Conservation (phyloP, 805 yeast genomes). For the Cyberlindnera saturnus region DNA sequence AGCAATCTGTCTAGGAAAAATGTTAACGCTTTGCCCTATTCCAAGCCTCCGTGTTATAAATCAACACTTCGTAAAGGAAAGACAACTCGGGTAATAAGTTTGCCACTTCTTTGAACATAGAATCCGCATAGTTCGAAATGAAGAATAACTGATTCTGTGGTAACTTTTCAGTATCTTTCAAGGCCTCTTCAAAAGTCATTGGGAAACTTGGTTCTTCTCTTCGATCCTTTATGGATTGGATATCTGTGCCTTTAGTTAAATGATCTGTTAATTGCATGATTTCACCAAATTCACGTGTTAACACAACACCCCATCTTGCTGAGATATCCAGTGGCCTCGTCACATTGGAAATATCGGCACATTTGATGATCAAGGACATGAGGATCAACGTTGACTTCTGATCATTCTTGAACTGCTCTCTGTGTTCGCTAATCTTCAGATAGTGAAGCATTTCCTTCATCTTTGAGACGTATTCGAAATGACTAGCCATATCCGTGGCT, state of each 20-base stretch:
- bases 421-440: constrained; percentile 5
- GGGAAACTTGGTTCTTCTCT: constrained; percentile 29
- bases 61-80: constrained; percentile 49
- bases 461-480: constrained; percentile 59
- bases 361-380: constrained; percentile 70
- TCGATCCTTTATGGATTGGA: constrained; percentile 16
- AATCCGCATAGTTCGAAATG: constrained; percentile 74
- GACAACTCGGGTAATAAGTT: constrained; percentile 53
- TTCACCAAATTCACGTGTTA: constrained; percentile 72
- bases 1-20: too few relatives aligned
- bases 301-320: constrained; percentile 80
- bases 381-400: constrained; percentile 36
- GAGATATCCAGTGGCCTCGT: constrained; percentile 72
- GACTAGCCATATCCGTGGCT: constrained; percentile 93
- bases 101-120: constrained; percentile 62
- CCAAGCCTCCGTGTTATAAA: constrained; percentile 56
- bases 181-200: constrained; percentile 34
- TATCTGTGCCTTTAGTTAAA: constrained; percentile 19
- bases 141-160: constrained; percentile 77
- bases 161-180: constrained; percentile 41
- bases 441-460: constrained; percentile 31
- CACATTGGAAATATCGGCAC: constrained; percentile 95
- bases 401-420: constrained; percentile 10
- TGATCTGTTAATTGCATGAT: constrained; percentile 46
- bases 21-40: not conserved